phyloP scores from a whole-genome alignment of 257 asterid species.

The Anisodus tanguticus region DNA sequence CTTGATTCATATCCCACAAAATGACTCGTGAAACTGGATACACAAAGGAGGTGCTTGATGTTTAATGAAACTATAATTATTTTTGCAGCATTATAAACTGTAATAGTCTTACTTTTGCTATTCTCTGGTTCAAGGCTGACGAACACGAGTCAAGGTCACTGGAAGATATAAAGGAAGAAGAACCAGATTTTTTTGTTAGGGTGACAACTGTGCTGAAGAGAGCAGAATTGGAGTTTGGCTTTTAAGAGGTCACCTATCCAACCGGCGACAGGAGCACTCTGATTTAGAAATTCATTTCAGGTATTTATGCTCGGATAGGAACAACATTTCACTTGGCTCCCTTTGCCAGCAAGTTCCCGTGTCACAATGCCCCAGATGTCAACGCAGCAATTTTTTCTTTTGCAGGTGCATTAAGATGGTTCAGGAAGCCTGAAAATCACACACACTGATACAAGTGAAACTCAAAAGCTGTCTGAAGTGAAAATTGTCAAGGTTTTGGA shows the following conservation, averaged over 20 bases:
- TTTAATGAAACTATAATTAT: neutral
- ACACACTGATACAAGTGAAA: neutral
- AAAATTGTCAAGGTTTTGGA: slow-evolving; percentile 6
- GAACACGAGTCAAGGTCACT: slow-evolving; percentile 86
- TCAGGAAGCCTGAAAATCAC: slow-evolving; percentile 2
- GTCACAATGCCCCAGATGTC: neutral
- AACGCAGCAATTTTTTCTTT: neutral
- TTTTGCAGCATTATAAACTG: slow-evolving; percentile 9
- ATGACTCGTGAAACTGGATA: neutral
- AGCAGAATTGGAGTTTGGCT: slow-evolving; percentile 75
- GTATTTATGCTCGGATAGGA: neutral
- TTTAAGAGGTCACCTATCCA: slow-evolving; percentile 29
- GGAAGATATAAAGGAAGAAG: slow-evolving; percentile 68
- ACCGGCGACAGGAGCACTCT: neutral
- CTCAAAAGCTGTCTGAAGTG: neutral
- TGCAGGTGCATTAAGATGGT: neutral
- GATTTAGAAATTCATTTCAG: neutral
- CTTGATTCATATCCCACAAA: neutral
- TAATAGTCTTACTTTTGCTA: neutral
- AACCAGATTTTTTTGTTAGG: slow-evolving; percentile 68
- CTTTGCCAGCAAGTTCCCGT: neutral
- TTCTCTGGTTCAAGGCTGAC: slow-evolving; percentile 63
- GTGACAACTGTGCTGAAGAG: slow-evolving; percentile 78
- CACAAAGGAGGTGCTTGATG: neutral
- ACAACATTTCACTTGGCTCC: neutral